phyloP scores from a whole-genome alignment of 2,329 filamentous ascomycete genomes.

The Aspergillus awamori region DNA sequence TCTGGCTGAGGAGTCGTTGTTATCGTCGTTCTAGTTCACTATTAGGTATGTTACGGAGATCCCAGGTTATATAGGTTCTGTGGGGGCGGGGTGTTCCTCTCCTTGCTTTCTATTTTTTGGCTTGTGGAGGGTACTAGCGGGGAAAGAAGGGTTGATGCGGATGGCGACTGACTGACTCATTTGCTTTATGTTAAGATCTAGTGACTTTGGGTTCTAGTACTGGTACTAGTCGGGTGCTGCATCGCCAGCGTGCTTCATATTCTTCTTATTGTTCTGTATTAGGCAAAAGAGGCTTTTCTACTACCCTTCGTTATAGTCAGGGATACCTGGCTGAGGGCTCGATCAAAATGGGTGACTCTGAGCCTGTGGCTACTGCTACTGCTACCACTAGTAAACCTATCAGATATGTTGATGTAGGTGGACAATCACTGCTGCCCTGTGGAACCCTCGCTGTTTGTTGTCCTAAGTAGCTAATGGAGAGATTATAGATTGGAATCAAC shows the following conservation, averaged over 20 bases:
- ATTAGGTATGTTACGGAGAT: too few relatives aligned
- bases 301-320: not conserved
- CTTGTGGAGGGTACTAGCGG: not conserved
- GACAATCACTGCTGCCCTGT: not conserved
- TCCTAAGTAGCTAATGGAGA: conserved; percentile 19
- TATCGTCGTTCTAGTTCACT: too few relatives aligned
- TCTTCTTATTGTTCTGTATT: conserved; percentile 8
- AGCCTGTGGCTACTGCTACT: too few relatives aligned
- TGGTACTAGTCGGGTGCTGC: conserved; percentile 2
- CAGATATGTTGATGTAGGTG: conserved; percentile 53
- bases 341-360: conserved; percentile 39
- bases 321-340: conserved; percentile 3
- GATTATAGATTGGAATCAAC: conserved; percentile 80
- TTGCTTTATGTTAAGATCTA: not conserved
- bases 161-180: too few relatives aligned
- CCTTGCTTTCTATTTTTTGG: not conserved
- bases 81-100: too few relatives aligned
- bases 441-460: not conserved
- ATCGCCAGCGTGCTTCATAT: not conserved
- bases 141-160: not conserved
- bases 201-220: conserved; percentile 9
- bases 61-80: too few relatives aligned
- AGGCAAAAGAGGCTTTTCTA: conserved; percentile 17
- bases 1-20: conserved; percentile 2
- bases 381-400: conserved; percentile 28